Evolutionary conservation across 768 basidiomycete species (phyloP).

Genomic region (Leccinum subgranulosum): DNA sequence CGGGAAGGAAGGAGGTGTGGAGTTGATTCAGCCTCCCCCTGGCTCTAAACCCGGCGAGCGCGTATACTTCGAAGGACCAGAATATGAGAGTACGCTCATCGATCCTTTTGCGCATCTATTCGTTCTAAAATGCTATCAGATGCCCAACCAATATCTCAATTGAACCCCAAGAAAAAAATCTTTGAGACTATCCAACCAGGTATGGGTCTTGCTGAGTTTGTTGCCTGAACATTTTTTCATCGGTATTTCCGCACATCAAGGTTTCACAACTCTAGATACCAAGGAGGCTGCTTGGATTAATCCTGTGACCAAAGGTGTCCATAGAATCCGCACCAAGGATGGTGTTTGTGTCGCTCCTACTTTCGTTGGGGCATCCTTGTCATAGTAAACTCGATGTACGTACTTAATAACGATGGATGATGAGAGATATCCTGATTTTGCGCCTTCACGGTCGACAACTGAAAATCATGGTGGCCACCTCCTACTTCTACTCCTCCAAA

Average conservation of each 20-base stretch:
- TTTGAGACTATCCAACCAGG: slow-evolving; percentile 97
- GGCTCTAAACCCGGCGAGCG: slow-evolving; percentile 88
- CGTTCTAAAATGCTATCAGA: slow-evolving; percentile 34
- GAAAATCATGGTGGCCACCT: no score
- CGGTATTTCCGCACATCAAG: slow-evolving; percentile 32
- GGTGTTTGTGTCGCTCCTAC: slow-evolving; percentile 81
- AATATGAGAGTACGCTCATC: slow-evolving; percentile 66
- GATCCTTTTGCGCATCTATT: background rate
- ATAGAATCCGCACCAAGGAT: slow-evolving; percentile 82
- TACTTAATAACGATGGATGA: background rate
- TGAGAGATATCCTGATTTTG: background rate
- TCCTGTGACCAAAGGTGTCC: slow-evolving; percentile 70
- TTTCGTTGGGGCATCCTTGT: slow-evolving; percentile 88
- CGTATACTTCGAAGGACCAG: slow-evolving; percentile 90
- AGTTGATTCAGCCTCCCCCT: slow-evolving; percentile 85
- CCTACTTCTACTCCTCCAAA: slow-evolving; percentile 46
- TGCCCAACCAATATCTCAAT: slow-evolving; percentile 68
- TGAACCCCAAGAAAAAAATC: slow-evolving; percentile 99
- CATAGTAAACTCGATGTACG: slow-evolving; percentile 44
- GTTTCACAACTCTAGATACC: slow-evolving; percentile 85
- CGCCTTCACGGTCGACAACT: no score
- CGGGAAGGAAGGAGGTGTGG: slow-evolving; percentile 86
- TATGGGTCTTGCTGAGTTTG: slow-evolving; percentile 23
- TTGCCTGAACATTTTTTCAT: slow-evolving; percentile 2
- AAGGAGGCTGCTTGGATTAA: slow-evolving; percentile 87